Conservation (phyloP, 805 yeast species). For the Dipodascus albidus region DNA sequence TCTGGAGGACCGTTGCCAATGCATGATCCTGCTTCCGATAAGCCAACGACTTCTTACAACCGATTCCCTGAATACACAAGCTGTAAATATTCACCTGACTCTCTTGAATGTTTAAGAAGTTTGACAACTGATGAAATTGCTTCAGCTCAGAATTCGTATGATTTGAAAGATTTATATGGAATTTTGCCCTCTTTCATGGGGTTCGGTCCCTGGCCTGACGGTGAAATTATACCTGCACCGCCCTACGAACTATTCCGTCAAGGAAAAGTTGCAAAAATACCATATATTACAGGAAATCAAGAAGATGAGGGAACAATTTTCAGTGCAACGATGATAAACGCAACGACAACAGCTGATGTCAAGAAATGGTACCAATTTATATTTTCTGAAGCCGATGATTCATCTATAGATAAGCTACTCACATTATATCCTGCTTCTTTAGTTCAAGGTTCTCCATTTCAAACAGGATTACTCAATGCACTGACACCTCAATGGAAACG, state of each 20-base stretch:
- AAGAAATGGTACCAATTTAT: constrained; percentile 2
- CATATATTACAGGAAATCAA: constrained; percentile 10
- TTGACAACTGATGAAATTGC: constrained; percentile 4
- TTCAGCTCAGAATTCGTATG: constrained; percentile 5
- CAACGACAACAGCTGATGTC: constrained; percentile 6
- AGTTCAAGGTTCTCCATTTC: constrained; percentile 11
- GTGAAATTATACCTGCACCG: constrained; percentile 5
- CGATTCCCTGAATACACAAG: constrained; percentile 4
- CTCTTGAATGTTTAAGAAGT: constrained; percentile 6
- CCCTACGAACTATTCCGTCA: constrained; percentile 5
- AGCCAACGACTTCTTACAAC: constrained; percentile 7
- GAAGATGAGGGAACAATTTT: constrained; percentile 15
- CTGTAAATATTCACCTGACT: constrained; percentile 4
- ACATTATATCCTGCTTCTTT: constrained; percentile 11
- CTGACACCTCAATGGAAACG: constrained; percentile 12
- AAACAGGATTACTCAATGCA: constrained; percentile 9
- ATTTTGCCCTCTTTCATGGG: constrained; percentile 5
- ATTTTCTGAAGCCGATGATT: not conserved
- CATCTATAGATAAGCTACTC: not conserved
- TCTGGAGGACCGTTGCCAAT: constrained; percentile 12
- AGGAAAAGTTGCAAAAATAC: constrained; percentile 9
- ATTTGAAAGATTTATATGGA: not conserved
- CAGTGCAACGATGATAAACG: constrained; percentile 5
- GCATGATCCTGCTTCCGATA: not conserved
- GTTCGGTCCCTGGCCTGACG: constrained; percentile 11